These are phyloP conservation scores for Leptographium flavum DNA, from an alignment of 2,329 filamentous ascomycete genomes.

Conservation along the genomic window DNA sequence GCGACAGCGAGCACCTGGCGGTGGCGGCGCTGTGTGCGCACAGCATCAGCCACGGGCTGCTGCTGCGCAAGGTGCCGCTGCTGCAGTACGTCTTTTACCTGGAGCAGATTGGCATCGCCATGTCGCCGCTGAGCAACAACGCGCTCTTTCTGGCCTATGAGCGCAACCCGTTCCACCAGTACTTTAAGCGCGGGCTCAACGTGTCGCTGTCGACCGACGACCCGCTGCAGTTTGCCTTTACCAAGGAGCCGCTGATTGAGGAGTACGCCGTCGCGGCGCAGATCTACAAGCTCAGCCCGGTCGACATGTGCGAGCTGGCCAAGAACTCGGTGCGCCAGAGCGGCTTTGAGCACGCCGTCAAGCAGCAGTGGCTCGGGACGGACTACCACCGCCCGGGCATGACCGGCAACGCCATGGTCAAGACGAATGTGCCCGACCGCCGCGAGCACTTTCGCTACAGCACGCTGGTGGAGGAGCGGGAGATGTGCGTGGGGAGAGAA, in stretches of 20 bases:
- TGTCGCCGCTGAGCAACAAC: constrained; percentile 98
- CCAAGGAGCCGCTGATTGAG: constrained; percentile 93
- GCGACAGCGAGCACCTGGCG: constrained; percentile 90
- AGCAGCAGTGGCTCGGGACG: constrained; percentile 79
- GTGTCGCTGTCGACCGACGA: constrained; percentile 95
- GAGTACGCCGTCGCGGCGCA: constrained; percentile 96
- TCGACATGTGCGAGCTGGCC: constrained; percentile 96
- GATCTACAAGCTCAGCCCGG: constrained; percentile 92
- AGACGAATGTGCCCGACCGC: constrained; percentile 92
- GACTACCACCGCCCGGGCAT: constrained; percentile 68
- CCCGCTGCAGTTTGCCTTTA: constrained; percentile 94
- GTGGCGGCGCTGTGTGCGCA: constrained; percentile 85
- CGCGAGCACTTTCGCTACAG: constrained; percentile 81
- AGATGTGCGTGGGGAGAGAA: constrained; percentile 48
- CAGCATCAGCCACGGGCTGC: constrained; percentile 88
- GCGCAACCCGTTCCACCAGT: constrained; percentile 87
- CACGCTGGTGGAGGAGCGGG: constrained; percentile 68
- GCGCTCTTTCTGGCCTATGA: constrained; percentile 93
- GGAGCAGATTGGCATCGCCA: constrained; percentile 94
- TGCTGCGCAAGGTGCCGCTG: constrained; percentile 85
- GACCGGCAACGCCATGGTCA: constrained; percentile 79
- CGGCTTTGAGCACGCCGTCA: constrained; percentile 79
- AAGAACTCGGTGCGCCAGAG: constrained; percentile 93
- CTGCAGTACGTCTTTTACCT: constrained; percentile 96
- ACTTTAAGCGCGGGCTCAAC: constrained; percentile 89